These are phyloP conservation scores for Steccherinum ochraceum DNA, from an alignment of 768 basidiomycete species.

Conservation along the genomic window DNA sequence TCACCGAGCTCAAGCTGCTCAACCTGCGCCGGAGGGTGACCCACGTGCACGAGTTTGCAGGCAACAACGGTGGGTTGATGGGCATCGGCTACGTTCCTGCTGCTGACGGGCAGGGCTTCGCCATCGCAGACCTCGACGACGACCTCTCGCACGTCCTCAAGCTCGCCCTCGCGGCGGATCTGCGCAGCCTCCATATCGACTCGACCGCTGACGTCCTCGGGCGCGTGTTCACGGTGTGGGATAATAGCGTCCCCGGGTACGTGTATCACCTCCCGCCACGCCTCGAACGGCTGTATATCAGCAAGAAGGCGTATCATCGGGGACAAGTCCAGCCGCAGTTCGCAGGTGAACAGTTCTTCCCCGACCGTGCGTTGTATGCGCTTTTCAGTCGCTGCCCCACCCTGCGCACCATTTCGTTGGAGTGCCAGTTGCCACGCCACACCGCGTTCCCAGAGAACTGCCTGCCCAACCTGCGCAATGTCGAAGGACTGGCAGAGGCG, in stretches of 20 bases:
- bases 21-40: conserved; percentile 26
- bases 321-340: conserved; percentile 7
- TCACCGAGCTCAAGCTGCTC: conserved; percentile 36
- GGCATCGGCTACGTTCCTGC: conserved; percentile 1
- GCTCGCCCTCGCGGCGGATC: conserved; percentile 29
- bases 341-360: conserved; percentile 15
- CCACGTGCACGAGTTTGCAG: conserved; percentile 15
- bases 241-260: conserved; percentile 6
- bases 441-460: conserved; percentile 7
- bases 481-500: conserved; percentile 9
- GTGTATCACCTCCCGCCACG: conserved; percentile 12
- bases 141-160: conserved; percentile 16
- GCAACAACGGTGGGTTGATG: background rate
- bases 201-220: conserved; percentile 34
- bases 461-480: conserved; percentile 9
- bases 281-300: conserved; percentile 18
- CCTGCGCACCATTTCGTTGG: conserved; percentile 10
- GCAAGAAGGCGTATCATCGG: conserved; percentile 11
- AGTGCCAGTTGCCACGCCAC: conserved; percentile 10
- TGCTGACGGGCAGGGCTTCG: conserved; percentile 7
- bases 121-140: conserved; percentile 11
- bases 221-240: conserved; percentile 15
- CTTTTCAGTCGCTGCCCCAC: conserved; percentile 14
- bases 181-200: conserved; percentile 39
- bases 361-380: conserved; percentile 12